Base-by-base conservation (phyloP, 2,329 filamentous ascomycete species). In the Colletotrichum lentis region DNA sequence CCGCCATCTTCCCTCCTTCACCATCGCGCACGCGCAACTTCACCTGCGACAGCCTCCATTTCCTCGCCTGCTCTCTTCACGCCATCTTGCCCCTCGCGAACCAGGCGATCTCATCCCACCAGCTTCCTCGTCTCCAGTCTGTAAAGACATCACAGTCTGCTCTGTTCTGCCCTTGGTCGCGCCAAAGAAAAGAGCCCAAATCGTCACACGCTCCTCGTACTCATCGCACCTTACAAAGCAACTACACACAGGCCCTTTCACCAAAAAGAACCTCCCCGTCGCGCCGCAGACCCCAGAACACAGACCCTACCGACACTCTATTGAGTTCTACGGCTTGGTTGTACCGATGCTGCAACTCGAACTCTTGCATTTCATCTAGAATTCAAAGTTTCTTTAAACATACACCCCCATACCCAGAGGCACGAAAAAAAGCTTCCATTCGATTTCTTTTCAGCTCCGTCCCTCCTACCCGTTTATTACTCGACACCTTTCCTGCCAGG, bases 1-100 rank as follows among this genome's bases (percentile, higher is more conserved):
- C 68, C 68, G 55, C 56, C 64, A 70, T 70, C 56, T 64, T 70
- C 60, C 64, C 68, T 70, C 64, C 59, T 63, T 69, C 68, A 62
- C 64, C 58, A 62, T 27, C 67, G 58, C 58, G 47, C 61, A 31
- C 64, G 64, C 59, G 53, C 67, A 68, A 58, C 47, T 68, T 59
- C 59, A 69, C 46, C 50, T 35, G 52, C 67, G 39, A 64, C 67
- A 62, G 41, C 67, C 67, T 70, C 46, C 58, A 49, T 43, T 49
- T 54, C 64, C 22, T 50, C 39, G 18, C 56, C 52, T 50, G 50
- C 43, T 44, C 52, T 62, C 37, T 20, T 60, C 54, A 35, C 27
- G 50, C 54, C 20, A 37, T 44, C 37, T 64, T 22, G 50, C 43
- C 47, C 31, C 18, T 56, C 31, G 49, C 24, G 47, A 56, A 47